These are phyloP conservation scores for Postia placenta DNA, from an alignment of 768 basidiomycete species.

Conservation along the genomic window DNA sequence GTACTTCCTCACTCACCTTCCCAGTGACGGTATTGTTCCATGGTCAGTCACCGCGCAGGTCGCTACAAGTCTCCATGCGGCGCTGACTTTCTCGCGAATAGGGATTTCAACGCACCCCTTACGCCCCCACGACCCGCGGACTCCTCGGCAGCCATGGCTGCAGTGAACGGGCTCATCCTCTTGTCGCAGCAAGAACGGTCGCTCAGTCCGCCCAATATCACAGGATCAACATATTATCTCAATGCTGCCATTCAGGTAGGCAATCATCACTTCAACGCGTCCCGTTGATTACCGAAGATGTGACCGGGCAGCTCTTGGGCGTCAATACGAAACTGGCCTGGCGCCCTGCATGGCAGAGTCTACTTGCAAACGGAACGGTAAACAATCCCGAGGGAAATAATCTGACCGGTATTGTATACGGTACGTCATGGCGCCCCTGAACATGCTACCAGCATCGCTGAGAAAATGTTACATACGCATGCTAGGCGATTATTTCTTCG, in stretches of 20 bases:
- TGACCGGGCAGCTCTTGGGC: constrained; percentile 37
- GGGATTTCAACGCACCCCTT: constrained; percentile 71
- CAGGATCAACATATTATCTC: constrained; percentile 34
- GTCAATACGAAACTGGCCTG: constrained; percentile 48
- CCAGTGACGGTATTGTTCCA: constrained; percentile 57
- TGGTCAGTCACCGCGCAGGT: constrained; percentile 44
- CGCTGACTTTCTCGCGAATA: constrained; percentile 25
- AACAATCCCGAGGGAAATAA: constrained; percentile 48
- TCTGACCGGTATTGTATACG: constrained; percentile 57
- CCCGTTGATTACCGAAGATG: background rate
- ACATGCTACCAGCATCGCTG: background rate
- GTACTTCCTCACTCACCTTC: constrained; percentile 57
- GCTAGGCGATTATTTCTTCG: constrained; percentile 61
- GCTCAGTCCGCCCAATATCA: constrained; percentile 23
- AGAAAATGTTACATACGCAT: too few species aligned
- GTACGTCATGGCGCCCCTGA: constrained; percentile 21
- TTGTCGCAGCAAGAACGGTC: constrained; percentile 39
- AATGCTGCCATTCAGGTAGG: constrained; percentile 46
- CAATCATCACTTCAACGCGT: too few species aligned
- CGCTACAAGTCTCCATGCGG: too few species aligned
- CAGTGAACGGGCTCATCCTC: constrained; percentile 51
- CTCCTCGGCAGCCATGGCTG: constrained; percentile 64
- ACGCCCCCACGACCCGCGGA: constrained; percentile 56
- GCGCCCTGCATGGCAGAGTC: constrained; percentile 55
- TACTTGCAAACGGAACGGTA: constrained; percentile 62